Base-by-base conservation (phyloP, 495 filamentous ascomycete genomes). In the Venustampulla echinocandica region DNA sequence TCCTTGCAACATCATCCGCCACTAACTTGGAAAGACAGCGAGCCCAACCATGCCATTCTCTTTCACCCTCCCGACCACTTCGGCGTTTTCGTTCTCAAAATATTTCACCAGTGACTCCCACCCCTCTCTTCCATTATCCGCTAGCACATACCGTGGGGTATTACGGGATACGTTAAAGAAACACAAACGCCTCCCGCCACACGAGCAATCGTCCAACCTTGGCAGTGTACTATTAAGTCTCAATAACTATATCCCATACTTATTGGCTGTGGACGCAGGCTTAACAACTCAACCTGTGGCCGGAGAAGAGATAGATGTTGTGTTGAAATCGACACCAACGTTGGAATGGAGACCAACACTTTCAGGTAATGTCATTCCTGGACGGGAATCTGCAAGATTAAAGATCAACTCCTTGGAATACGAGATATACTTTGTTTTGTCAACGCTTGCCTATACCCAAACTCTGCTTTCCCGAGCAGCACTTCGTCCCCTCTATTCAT, bases 271-370 rank as follows among this genome's bases (percentile, higher is more conserved):
- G 37, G 81, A 88, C 50, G 69, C 75, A 27, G 85, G 84, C 4
- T 69, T 94, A 23, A 74, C 70, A 47, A 69, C 69, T 20, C 59
- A 59, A 14, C 53, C 60, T 32, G 59, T 69, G 34, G 73, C 73
- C 18, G 69, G 69, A 4, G 78, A 85, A 49, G 69, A 77, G 32
- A 66, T 92, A 48, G 76, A 84, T 49, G 68, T 92, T 14, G 74
- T 76, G 14, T 64, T 67, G 42, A 65, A 66, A 42, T 79, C 65
- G 25, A 64, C 58, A 3, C 55, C 58, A 18, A 30, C 33, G 30
- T 73, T 87, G 17, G 75, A 85, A 76, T 97, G 92, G 92, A 81
- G 86, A n/a, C 70, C 84, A 3, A 87, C 83, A 0, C 64, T 98
- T 20, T 73, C 84, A 24, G 65, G 66, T n/a, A 64, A 52, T 49